Evolutionary conservation across 1,139 yeast genomes (phyloP), one percentile per base, ranked within the genome.

Genomic region (Waltiozyma solani): DNA sequence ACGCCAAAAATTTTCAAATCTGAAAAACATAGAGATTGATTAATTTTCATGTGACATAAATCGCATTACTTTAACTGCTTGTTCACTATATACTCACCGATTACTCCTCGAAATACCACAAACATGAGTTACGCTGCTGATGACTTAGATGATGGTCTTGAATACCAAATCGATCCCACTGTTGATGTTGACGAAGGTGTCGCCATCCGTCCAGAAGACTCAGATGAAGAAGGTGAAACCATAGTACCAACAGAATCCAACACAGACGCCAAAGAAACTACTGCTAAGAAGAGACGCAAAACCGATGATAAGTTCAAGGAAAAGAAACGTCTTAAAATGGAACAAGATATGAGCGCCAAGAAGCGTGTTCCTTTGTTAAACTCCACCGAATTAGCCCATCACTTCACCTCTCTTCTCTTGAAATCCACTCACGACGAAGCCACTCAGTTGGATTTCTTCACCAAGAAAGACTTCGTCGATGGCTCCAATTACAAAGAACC

Each of bases 381-480:
- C 35, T 50, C 55, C 3, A 29, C 37, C 1, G 51, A 48, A 4
- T 24, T 52, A 10, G 44, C 50, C 1, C 48, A 50, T 37, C 32
- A 45, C 23, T 52, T 52, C 37, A 47, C 56, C 6, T 48, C 44
- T 23, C 25, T 52, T 3, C 36, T 51, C n/a, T 43, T 46, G 8
- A 48, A 50, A 34, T 29, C 43, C 18, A 44, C 49, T 26, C 26
- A 40, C 10, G 50, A 51, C 17, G 31, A 27, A 27, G 41, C 47
- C 12, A 51, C 56, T 18, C 55, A 51, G 31, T 36, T 52, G 22
- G 56, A 52, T 37, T 52, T 51, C 35, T 52, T 52, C 42, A 51
- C 50, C 39, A 52, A 51, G 38, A 35, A 45, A 15, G 55, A 51
- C 32, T 52, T 52, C 34, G 53, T 51, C 21, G 55, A 52, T 44